Base-by-base conservation (phyloP, 305 asterid genomes). In the Plantago coronopus region DNA sequence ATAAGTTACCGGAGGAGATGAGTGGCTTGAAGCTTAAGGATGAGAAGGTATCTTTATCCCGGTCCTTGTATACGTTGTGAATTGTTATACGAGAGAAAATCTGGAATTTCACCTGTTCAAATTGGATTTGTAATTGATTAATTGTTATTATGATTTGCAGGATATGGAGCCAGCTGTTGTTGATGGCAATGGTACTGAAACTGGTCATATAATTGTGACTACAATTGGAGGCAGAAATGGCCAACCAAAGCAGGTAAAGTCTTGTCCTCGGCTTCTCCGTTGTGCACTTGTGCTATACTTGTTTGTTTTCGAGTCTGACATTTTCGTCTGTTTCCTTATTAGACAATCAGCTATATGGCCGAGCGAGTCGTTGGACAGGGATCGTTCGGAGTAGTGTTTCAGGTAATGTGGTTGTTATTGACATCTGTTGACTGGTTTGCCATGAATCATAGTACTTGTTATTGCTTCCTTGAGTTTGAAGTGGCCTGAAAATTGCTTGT, bases 331-430 rank as follows among this genome's bases (percentile, higher is more conserved):
- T 62, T 47, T n/a, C 19, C 23, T 49, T 64, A 42, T 50, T 76
- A 88, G 96, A 83, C 86, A 17, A 72, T 88, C 60, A 83, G 95
- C 76, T 85, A 85, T 40, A 85, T 88, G 93, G 96, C 96, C n/a
- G 96, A 88, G 82, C 95, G 88, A 15, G 77, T 80, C 17, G 95
- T 80, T 49, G 95, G 95, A 0, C 85, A 87, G 65, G 95, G 96
- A 64, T 88, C 95, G 22, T 88, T 88, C 31, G 95, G 93, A 71
- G 88, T 83, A 15, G 96, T 88, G 40, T 88, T 85, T 72, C 96
- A 88, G 95, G 95, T 88, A 67, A 48, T 43, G 11, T 34, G 40
- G 7, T 50, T 70, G 42, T 47, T 56, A 9, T 8, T 61, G 21
- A 42, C 62, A 50, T 42, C 64, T 40, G 31, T 27, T 16, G 45